phyloP scores from a whole-genome alignment of 345 rosid genomes.

The Turritis glabra region DNA sequence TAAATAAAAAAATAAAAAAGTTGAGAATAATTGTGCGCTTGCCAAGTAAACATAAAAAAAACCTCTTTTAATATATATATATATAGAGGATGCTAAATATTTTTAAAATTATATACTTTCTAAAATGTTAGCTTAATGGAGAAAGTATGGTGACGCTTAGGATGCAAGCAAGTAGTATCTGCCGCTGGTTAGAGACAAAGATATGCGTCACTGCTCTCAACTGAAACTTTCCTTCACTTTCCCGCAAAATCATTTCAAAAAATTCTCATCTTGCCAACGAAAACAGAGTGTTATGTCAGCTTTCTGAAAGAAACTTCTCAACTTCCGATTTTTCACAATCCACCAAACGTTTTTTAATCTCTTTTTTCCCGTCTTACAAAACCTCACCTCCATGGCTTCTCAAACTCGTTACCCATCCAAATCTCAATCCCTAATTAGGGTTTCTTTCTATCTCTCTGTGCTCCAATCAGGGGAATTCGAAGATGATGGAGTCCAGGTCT shows the following conservation, averaged over 20 bases:
- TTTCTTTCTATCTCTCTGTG: not conserved
- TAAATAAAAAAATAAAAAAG: no score
- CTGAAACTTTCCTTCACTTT: constrained; percentile 61
- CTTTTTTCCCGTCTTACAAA: constrained; percentile 28
- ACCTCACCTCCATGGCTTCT: constrained; percentile 21
- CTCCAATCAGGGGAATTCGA: constrained; percentile 6
- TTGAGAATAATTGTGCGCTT: no score
- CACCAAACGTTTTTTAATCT: constrained; percentile 42
- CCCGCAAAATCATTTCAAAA: constrained; percentile 53
- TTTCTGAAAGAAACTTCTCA: constrained; percentile 56
- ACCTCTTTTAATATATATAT: no score
- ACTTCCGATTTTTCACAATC: constrained; percentile 53
- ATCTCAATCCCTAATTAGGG: constrained; percentile 29
- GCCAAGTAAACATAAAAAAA: no score
- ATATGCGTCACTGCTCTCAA: constrained; percentile 36
- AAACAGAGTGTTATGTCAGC: constrained; percentile 25
- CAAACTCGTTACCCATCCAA: constrained; percentile 21
- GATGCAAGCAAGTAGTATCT: constrained; percentile 31
- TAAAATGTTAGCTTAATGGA: not conserved
- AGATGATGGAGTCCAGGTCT: constrained; percentile 81
- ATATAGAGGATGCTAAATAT: no score
- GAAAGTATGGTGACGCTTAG: constrained; percentile 33
- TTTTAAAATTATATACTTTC: not conserved
- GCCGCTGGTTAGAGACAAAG: constrained; percentile 30
- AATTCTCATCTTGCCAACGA: constrained; percentile 30